Evolutionary conservation across 2,329 filamentous ascomycete genomes (phyloP).

Genomic region (Immersiporthe knoxdaviesiana): DNA sequence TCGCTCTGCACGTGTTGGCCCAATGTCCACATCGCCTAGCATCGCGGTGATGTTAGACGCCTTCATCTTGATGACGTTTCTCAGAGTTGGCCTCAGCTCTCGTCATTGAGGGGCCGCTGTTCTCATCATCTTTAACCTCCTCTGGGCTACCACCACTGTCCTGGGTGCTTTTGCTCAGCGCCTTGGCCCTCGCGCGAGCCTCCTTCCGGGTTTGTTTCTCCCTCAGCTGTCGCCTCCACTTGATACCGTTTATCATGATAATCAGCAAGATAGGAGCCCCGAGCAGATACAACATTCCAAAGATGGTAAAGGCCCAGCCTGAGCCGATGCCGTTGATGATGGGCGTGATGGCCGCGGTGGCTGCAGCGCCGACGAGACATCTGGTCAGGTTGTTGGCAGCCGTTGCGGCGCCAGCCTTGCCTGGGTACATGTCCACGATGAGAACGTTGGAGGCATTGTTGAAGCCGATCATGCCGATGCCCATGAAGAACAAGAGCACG

Average conservation of each 20-base stretch:
- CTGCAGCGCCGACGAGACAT: conserved; percentile 58
- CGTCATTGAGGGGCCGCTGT: neutral
- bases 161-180: neutral
- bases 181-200: conserved; percentile 21
- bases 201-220: conserved; percentile 36
- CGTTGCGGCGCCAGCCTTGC: conserved; percentile 55
- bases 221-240: conserved; percentile 46
- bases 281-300: conserved; percentile 47
- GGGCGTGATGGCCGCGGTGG: conserved; percentile 54
- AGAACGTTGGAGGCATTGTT: conserved; percentile 58
- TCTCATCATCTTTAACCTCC: neutral
- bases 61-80: neutral
- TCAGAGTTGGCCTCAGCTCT: neutral
- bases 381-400: conserved; percentile 60
- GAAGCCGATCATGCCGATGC: conserved; percentile 55
- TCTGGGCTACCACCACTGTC: neutral
- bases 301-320: conserved; percentile 56
- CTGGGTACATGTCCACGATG: conserved; percentile 60
- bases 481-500: conserved; percentile 51
- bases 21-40: neutral
- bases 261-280: conserved; percentile 45
- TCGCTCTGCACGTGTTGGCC: neutral
- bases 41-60: neutral
- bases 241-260: conserved; percentile 47
- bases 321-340: conserved; percentile 55